Conservation (phyloP, 2,329 filamentous ascomycete species). For the Pseudogymnoascus sp. region DNA sequence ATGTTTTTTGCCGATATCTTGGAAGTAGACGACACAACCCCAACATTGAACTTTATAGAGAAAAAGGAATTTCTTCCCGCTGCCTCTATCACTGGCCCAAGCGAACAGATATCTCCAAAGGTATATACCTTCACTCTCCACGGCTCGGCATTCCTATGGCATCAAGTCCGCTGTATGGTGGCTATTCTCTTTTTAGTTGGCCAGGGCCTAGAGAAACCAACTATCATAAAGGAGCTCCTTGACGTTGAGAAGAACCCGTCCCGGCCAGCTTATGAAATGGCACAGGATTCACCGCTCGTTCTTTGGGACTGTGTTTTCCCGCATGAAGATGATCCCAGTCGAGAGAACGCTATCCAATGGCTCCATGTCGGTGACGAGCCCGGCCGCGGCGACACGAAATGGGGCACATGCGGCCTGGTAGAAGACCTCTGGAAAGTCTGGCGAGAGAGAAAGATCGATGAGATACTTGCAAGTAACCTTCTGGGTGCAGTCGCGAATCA, state of each 20-base stretch:
- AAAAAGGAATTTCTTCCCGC: constrained; percentile 36
- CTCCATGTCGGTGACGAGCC: constrained; percentile 64
- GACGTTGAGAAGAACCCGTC: constrained; percentile 62
- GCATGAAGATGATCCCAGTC: constrained; percentile 31
- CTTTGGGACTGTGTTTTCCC: constrained; percentile 96
- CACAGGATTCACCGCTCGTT: constrained; percentile 79
- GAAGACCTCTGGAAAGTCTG: constrained; percentile 75
- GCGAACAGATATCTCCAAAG: constrained; percentile 37
- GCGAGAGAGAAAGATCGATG: constrained; percentile 81
- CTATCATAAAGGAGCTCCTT: constrained; percentile 64
- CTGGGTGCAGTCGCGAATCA: constrained; percentile 51
- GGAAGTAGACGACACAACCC: constrained; percentile 48
- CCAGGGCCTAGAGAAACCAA: constrained; percentile 73
- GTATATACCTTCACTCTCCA: constrained; percentile 84
- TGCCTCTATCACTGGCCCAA: constrained; percentile 8
- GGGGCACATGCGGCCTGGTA: constrained; percentile 57
- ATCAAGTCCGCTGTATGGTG: constrained; percentile 95
- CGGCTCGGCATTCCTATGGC: constrained; percentile 92
- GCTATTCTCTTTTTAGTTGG: constrained; percentile 84
- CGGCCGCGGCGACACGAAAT: constrained; percentile 47
- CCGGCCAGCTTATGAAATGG: constrained; percentile 85
- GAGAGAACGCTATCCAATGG: constrained; percentile 64
- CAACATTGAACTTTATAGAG: constrained; percentile 48
- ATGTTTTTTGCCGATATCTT: constrained; percentile 78
- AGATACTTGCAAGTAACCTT: constrained; percentile 68